Base-by-base conservation (phyloP, 441 rosid species). In the Melastoma candidum region DNA sequence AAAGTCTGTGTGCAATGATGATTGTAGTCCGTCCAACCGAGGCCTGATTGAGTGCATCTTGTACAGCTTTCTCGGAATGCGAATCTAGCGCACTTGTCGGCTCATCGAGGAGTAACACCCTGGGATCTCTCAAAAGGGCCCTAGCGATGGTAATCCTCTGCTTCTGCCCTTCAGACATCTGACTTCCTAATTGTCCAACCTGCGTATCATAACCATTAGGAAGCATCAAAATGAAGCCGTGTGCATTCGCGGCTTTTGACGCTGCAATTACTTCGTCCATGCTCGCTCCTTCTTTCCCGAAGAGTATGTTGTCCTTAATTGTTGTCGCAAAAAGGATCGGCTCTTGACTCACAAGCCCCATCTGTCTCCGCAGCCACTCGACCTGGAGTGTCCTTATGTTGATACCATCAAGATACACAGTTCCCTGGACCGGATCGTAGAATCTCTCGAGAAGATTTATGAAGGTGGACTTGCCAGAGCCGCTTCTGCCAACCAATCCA, bases 261-360 rank as follows among this genome's bases (percentile, higher is more conserved):
- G 74, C 74, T 7, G 44, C 26, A 36, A 51, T 50, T n/a, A 72
- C 63, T 39, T 70, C 74, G 6, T 70, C 71, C 57, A 63, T 65
- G 0, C 71, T 48, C 25, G 73, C 78, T 2, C 52, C 61, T 44
- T 57, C 68, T 46, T 75, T 70, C 3, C 73, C 77, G 46, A 65
- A 70, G 32, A 63, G 67, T 22, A 74, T 75, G 58, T 78, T 74
- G 47, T 70, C 74, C 46, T 53, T 59, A 36, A 74, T 72, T 2
- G 73, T 29, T 2, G 78, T 66, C 1, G 67, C 68, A 48, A 77
- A 77, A 7, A 72, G 64, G 10, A 66, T 49, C 14, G 78, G 70
- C 51, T 78, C 78, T 65, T 75, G 80, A 64, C 74, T 68, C 4
- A 71, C 80, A 12, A 78, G 52, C 12, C 72, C 78, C n/a, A 73